Conservation (phyloP, 2,329 filamentous ascomycete genomes). For the Penicillium decumbens region DNA sequence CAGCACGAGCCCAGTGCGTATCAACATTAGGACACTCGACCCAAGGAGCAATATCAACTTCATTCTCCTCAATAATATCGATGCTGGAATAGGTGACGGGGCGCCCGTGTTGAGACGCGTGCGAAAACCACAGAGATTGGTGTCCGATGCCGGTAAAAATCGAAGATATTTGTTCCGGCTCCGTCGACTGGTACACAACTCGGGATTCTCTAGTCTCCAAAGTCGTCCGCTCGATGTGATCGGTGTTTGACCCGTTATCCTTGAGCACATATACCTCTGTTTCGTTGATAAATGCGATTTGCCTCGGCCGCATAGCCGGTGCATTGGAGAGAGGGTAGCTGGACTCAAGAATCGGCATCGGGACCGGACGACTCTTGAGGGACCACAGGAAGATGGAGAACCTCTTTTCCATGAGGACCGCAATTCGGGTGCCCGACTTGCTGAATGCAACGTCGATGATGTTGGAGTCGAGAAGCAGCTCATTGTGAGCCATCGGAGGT, state of each 20-base stretch:
- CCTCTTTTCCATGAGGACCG: conserved; percentile 63
- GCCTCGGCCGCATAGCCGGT: conserved; percentile 34
- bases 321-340: conserved; percentile 34
- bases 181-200: conserved; percentile 29
- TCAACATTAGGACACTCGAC: conserved; percentile 33
- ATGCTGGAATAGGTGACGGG: conserved; percentile 33
- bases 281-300: conserved; percentile 47
- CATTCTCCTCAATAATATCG: conserved; percentile 13
- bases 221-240: conserved; percentile 31
- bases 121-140: conserved; percentile 38
- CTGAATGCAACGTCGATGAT: conserved; percentile 72
- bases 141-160: conserved; percentile 37
- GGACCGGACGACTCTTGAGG: conserved; percentile 44
- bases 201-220: conserved; percentile 33
- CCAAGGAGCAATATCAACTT: conserved; percentile 24
- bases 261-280: conserved; percentile 43
- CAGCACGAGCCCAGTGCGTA: conserved; percentile 38
- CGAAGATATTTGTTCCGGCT: conserved; percentile 34
- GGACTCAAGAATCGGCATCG: conserved; percentile 36
- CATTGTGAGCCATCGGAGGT: conserved; percentile 84
- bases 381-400: conserved; percentile 69
- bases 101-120: conserved; percentile 23
- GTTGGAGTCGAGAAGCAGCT: conserved; percentile 59
- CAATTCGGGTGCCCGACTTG: conserved; percentile 60
- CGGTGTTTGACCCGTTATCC: conserved; percentile 28